Base-by-base conservation (phyloP, 2,329 filamentous ascomycete genomes). In the Nannizziopsis arthrosporioides region DNA sequence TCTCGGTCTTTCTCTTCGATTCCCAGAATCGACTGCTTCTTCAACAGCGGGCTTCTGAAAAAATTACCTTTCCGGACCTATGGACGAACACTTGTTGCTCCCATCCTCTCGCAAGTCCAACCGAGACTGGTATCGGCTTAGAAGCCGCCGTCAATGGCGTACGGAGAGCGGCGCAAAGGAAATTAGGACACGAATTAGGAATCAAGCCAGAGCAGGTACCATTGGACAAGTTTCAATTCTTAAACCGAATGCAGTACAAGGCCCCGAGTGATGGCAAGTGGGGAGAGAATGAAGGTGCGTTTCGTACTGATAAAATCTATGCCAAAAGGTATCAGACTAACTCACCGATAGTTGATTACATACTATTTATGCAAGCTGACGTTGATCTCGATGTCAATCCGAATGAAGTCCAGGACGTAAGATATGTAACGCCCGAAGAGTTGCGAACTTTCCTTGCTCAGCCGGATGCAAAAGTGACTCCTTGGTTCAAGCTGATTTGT, bases 71-170 rank as follows among this genome's bases (percentile, higher is more conserved):
- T 71, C 90, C 92, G 42, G 87, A 94, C 65, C 89, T 95, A 83
- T 98, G 92, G 92, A 98, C 92, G 55, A 98, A 98, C 71, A 98
- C 92, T 30, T 98, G 92, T 77, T 98, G 92, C 75, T 98, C 92
- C 35, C 92, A 98, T 68, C 92, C 92, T 4, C 77, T 98, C 52
- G 85, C 86, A 48, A 84, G 95, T 56, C 85, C 92, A 7, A 83
- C 84, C 55, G 92, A 98, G 78, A 94, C 87, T 19, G 92, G 92
- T 54, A 77, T 81, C 30, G 84, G 83, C 56, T 74, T 98, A 38
- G 76, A 82, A 43, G 84, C 86, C 55, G 84, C 89, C 4, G 73
- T 96, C 49, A 73, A 79, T 57, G 92, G 92, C 22, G 92, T 89
- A 57, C 94, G 94, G 74, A 81, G 84, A 51, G 92, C 92, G 37